Evolutionary conservation across 805 yeast species (phyloP).

Genomic region (Lachancea sp.): DNA sequence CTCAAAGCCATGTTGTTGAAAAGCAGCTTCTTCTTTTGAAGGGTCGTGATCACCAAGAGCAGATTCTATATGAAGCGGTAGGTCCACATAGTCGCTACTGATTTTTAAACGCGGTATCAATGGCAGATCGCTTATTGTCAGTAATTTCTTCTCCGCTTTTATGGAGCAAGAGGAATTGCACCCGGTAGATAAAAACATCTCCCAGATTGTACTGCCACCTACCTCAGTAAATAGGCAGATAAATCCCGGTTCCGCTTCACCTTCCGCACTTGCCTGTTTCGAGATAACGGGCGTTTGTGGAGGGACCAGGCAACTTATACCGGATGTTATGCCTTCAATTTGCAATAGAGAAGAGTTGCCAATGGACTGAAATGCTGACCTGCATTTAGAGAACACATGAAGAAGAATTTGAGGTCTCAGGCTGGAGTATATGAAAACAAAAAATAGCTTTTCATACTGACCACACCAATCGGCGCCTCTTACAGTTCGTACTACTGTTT

Average conservation of each 20-base stretch:
- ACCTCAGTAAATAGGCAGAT: background rate
- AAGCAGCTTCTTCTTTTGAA: slow-evolving; percentile 47
- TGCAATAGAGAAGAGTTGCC: slow-evolving; percentile 16
- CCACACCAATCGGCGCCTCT: slow-evolving; percentile 6
- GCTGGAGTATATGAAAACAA: slow-evolving; percentile 19
- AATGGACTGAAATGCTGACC: slow-evolving; percentile 15
- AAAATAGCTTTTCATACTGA: slow-evolving; percentile 6
- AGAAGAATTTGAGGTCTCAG: slow-evolving; percentile 16
- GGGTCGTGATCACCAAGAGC: background rate
- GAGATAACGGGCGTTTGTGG: background rate
- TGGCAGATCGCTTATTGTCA: background rate
- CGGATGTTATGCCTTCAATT: slow-evolving; percentile 12
- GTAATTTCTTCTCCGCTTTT: background rate
- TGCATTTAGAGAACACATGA: slow-evolving; percentile 17
- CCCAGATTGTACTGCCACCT: slow-evolving; percentile 1
- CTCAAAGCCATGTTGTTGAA: slow-evolving; percentile 26
- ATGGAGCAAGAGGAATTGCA: no score
- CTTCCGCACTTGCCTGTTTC: background rate
- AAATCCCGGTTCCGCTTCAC: background rate
- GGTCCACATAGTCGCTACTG: background rate
- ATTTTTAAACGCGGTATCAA: background rate
- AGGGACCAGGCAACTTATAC: slow-evolving; percentile 8
- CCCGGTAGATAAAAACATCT: background rate
- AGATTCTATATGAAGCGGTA: background rate
- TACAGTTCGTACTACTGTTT: slow-evolving; percentile 31